Conservation (phyloP, 176 grass and related monocot species). For the Thalia dealbata region DNA sequence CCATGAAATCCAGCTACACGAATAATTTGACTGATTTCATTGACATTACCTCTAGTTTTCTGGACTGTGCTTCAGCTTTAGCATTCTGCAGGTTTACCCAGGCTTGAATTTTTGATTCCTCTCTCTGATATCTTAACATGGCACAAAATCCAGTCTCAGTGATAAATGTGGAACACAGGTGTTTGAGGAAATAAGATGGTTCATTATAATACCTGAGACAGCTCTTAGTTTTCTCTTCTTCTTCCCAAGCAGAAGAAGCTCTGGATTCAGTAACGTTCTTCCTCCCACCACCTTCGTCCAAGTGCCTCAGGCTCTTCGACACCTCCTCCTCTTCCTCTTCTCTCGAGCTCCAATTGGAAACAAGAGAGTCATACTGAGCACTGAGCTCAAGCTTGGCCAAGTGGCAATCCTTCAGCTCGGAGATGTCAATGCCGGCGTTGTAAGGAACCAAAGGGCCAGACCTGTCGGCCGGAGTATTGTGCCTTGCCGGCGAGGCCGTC, state of each 20-base stretch:
- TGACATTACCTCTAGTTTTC: conserved; percentile 76
- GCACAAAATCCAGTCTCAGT: conserved; percentile 1
- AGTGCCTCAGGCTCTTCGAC: conserved; percentile 83
- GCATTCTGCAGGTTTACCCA: conserved; percentile 95
- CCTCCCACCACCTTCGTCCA: conserved; percentile 44
- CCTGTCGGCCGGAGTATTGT: conserved; percentile 72
- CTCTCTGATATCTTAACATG: conserved; percentile 69
- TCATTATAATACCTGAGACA: conserved; percentile 51
- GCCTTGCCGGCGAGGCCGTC: conserved; percentile 55
- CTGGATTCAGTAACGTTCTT: conserved; percentile 40
- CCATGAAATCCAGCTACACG: neutral
- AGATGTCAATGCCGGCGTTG: conserved; percentile 36
- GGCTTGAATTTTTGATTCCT: conserved; percentile 92
- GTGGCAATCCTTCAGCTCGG: conserved; percentile 55
- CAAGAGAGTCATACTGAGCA: conserved; percentile 60
- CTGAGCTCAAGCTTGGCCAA: conserved; percentile 74
- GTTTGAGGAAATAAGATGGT: neutral
- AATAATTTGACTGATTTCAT: neutral
- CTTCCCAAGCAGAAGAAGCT: conserved; percentile 50
- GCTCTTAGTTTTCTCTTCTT: conserved; percentile 76
- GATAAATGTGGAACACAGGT: neutral
- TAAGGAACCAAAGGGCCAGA: conserved; percentile 71
- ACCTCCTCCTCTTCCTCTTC: conserved; percentile 95
- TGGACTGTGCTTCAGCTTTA: conserved; percentile 90
- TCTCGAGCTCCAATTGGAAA: conserved; percentile 74